These are phyloP conservation scores for Penicillium coprophilum DNA, from an alignment of 495 filamentous ascomycete species.

Conservation along the genomic window DNA sequence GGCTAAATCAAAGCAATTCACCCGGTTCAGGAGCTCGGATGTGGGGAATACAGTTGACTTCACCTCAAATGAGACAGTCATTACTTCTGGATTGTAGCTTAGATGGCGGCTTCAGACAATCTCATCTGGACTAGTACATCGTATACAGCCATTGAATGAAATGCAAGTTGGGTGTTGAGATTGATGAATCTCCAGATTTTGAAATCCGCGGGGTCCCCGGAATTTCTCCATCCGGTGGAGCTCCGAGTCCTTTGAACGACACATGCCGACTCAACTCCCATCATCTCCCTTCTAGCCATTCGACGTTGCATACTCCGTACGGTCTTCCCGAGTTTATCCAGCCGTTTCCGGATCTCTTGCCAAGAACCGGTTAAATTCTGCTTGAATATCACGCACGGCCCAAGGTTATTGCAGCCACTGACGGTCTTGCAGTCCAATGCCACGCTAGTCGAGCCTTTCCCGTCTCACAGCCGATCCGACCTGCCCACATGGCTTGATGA, in stretches of 20 bases:
- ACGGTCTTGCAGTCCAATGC: conserved; percentile 2
- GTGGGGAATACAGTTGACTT: not conserved
- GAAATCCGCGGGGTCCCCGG: conserved; percentile 15
- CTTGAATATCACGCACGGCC: conserved; percentile 6
- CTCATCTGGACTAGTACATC: not conserved
- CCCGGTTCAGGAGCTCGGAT: not conserved
- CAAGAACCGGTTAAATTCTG: conserved; percentile 4
- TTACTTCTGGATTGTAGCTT: not conserved
- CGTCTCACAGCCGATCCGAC: conserved; percentile 2
- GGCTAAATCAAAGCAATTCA: conserved; percentile 18
- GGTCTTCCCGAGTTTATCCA: not conserved
- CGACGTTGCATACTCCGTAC: no score
- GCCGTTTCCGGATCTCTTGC: not conserved
- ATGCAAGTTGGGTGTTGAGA: not conserved
- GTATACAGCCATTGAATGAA: not conserved
- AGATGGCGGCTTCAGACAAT: not conserved
- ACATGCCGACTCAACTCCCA: not conserved
- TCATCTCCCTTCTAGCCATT: no score
- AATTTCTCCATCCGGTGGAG: conserved; percentile 2
- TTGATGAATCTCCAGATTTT: conserved; percentile 6
- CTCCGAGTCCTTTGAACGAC: not conserved
- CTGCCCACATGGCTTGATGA: not conserved
- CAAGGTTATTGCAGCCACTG: not conserved
- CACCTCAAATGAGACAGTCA: not conserved
- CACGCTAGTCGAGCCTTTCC: conserved; percentile 8